Percentiles rank a stretch among this genome's conserved stretches.
Evolutionary conservation across 2,329 filamentous ascomycete genomes (phyloP).

Genomic region (Hypoxylon sp.): DNA sequence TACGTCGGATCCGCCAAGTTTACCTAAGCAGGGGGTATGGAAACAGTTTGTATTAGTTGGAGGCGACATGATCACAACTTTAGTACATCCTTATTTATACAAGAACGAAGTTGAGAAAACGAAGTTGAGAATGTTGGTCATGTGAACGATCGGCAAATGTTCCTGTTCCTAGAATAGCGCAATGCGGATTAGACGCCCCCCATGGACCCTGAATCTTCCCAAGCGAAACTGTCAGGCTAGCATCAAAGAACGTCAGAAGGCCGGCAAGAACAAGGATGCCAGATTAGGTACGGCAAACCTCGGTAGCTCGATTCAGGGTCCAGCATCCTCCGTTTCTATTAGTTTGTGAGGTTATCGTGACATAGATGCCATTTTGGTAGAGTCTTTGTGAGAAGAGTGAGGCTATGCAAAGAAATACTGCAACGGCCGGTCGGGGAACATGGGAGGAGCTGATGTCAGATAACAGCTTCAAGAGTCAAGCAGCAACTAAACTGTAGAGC

Average conservation of each 20-base stretch:
- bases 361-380: slow-evolving; percentile 5
- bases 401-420: slow-evolving; percentile 24
- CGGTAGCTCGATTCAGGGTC: neutral
- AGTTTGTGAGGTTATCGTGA: neutral
- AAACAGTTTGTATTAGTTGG: neutral
- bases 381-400: slow-evolving; percentile 6
- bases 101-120: neutral
- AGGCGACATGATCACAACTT: neutral
- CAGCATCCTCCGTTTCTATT: neutral
- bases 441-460: slow-evolving; percentile 14
- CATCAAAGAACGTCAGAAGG: neutral
- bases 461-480: neutral
- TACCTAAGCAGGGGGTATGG: neutral
- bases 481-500: neutral
- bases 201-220: neutral
- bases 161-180: slow-evolving; percentile 34
- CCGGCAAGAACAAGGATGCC: neutral
- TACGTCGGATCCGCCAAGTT: neutral
- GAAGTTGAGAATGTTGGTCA: neutral
- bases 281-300: neutral
- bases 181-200: slow-evolving; percentile 14
- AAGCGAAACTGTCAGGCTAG: neutral
- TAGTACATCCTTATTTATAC: neutral
- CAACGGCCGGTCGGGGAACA: neutral
- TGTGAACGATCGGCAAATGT: slow-evolving; percentile 17